Evolutionary conservation across 179 eudicot species (phyloP).

Genomic region (Pouteria campechiana): DNA sequence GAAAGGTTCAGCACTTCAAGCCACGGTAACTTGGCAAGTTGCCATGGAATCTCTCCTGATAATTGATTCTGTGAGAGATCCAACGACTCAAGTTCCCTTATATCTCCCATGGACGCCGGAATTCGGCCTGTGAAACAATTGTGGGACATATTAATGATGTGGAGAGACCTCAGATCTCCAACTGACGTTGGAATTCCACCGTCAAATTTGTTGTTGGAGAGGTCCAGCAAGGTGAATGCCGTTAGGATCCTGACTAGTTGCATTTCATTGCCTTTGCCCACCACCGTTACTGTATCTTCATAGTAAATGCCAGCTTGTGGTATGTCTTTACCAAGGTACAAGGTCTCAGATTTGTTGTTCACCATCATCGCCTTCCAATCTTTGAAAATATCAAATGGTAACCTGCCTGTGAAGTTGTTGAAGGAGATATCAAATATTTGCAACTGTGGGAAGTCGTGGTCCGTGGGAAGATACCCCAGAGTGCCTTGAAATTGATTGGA

Average conservation of each 20-base stretch:
- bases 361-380: background rate
- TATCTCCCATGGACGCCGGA: slow-evolving; percentile 1
- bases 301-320: background rate
- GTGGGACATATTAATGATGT: background rate
- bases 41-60: background rate
- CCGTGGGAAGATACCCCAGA: background rate
- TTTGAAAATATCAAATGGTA: slow-evolving; percentile 2
- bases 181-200: background rate
- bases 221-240: slow-evolving; percentile 2
- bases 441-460: slow-evolving; percentile 5
- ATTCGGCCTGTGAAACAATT: background rate
- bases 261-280: slow-evolving; percentile 4
- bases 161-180: background rate
- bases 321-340: background rate
- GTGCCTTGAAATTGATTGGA: slow-evolving; percentile 10
- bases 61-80: slow-evolving; percentile 2
- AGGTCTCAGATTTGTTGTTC: background rate
- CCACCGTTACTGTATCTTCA: slow-evolving; percentile 7
- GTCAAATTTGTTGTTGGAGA: background rate
- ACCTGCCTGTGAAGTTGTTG: slow-evolving; percentile 2
- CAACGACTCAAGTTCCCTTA: background rate
- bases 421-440: slow-evolving; percentile 15
- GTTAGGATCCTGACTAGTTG: slow-evolving; percentile 5
- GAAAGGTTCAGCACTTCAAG: slow-evolving; percentile 5
- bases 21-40: background rate